Evolutionary conservation across 306 rosid genomes (phyloP), one percentile per base, ranked within the genome.

Genomic region (Fragaria vesca): DNA sequence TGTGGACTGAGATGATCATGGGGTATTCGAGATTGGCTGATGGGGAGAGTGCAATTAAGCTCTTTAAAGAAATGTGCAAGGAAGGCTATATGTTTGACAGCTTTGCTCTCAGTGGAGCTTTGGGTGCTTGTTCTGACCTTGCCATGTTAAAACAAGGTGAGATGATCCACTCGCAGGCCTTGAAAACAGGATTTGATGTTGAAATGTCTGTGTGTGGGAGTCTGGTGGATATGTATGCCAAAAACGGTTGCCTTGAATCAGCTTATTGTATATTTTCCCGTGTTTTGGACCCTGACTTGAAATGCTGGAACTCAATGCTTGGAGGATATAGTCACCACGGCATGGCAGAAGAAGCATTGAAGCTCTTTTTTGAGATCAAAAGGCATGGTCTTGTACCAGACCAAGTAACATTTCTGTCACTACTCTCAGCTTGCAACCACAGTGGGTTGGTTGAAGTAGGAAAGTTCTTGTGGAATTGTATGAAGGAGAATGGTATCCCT

Each of bases 301-400:
- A 83, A 86, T 92, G 97, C 74, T 92, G 93, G 91, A 94, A 94
- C 89, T 75, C 97, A 2, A 92, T 94, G 93, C 93, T 94, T 15
- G 96, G 95, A 67, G 98, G 98, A 85, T 94, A 86, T 71, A 82
- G 93, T 80, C 91, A 86, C 80, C 97, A 90, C 65, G 97, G 98
- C 85, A 84, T 74, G 90, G 88, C 81, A 17, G 82, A 74, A 69
- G 89, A 89, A 74, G 93, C 98, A 70, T 62, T 95, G 62, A 82
- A 85, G 68, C 82, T 89, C 57, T 86, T 92, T 15, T 73, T 76
- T 50, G 85, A 82, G 85, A 85, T 92, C 71, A 69, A 80, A 55
- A 80, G 83, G 80, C 87, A 76, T n/a, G 93, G 92, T 71, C 42
- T 89, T 24, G 72, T 66, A 71, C 93, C 96, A 20, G 85, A 92